Conservation (phyloP, 768 basidiomycete species). For the Lactarius indigo region DNA sequence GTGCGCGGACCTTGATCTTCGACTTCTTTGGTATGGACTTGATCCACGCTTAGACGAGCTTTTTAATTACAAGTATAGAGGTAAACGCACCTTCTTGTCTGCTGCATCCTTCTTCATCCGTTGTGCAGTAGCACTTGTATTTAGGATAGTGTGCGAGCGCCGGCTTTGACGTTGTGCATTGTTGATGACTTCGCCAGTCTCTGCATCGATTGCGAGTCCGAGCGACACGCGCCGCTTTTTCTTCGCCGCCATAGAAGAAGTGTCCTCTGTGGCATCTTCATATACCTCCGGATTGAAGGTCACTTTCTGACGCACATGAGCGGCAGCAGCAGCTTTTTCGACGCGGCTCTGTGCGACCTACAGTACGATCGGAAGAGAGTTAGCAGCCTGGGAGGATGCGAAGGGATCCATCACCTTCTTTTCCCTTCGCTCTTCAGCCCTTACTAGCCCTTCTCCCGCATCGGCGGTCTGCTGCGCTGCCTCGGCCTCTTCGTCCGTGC, state of each 20-base stretch:
- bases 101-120: slow-evolving; percentile 62
- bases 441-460: slow-evolving; percentile 51
- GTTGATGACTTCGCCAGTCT: slow-evolving; percentile 56
- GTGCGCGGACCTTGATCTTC: slow-evolving; percentile 47
- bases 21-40: slow-evolving; percentile 55
- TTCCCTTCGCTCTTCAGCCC: slow-evolving; percentile 57
- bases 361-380: not conserved
- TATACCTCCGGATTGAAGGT: slow-evolving; percentile 60
- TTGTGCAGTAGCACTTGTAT: slow-evolving; percentile 61
- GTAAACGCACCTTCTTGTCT: slow-evolving; percentile 50
- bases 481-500: slow-evolving; percentile 64
- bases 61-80: slow-evolving; percentile 4
- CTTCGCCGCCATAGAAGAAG: slow-evolving; percentile 31
- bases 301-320: slow-evolving; percentile 60
- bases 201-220: slow-evolving; percentile 52
- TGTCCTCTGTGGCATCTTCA: slow-evolving; percentile 28
- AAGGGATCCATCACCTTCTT: slow-evolving; percentile 40
- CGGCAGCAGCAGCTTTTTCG: slow-evolving; percentile 61
- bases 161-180: slow-evolving; percentile 51
- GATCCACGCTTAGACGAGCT: slow-evolving; percentile 20
- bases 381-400: slow-evolving; percentile 1
- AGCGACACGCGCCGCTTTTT: slow-evolving; percentile 51
- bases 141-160: slow-evolving; percentile 66
- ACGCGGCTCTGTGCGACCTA: slow-evolving; percentile 54
- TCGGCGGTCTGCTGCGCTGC: slow-evolving; percentile 48